Conservation (phyloP, 179 eudicot species). For the Amaranthus tricolor region DNA sequence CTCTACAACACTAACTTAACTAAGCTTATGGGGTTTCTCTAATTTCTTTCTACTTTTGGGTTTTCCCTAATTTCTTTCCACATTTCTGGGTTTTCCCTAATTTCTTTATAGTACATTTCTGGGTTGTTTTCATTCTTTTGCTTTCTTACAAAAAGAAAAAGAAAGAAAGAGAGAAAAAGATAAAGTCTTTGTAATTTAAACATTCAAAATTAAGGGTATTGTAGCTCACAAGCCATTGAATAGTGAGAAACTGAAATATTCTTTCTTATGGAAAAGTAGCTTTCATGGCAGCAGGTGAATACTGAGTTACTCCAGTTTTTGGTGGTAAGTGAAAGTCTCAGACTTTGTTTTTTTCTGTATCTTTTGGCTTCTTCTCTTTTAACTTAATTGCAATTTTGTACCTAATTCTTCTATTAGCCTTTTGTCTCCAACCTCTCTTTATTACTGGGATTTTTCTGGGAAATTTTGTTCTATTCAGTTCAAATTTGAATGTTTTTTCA, state of each 20-base stretch:
- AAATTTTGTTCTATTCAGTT: background rate
- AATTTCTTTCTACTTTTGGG: background rate
- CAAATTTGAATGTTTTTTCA: background rate
- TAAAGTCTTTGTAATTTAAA: background rate
- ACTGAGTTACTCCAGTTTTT: background rate
- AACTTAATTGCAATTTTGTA: slow-evolving; percentile 6
- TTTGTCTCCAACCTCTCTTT: background rate
- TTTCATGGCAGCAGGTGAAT: slow-evolving; percentile 14
- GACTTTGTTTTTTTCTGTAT: background rate
- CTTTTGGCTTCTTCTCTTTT: slow-evolving; percentile 6
- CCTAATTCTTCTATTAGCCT: slow-evolving; percentile 14
- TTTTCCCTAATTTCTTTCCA: no score
- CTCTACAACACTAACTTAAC: background rate
- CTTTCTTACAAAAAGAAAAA: background rate
- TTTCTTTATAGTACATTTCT: background rate
- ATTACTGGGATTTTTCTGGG: background rate
- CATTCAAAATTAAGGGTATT: background rate
- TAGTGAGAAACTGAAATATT: slow-evolving; percentile 14
- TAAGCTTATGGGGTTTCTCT: no score
- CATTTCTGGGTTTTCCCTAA: background rate
- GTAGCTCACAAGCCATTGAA: slow-evolving; percentile 2
- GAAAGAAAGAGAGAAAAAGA: no score
- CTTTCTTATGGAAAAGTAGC: slow-evolving; percentile 17
- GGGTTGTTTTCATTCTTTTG: background rate
- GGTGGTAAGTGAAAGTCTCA: background rate